phyloP scores from a whole-genome alignment of 352 stramenopile genomes.

The Globisporangium emineosum region DNA sequence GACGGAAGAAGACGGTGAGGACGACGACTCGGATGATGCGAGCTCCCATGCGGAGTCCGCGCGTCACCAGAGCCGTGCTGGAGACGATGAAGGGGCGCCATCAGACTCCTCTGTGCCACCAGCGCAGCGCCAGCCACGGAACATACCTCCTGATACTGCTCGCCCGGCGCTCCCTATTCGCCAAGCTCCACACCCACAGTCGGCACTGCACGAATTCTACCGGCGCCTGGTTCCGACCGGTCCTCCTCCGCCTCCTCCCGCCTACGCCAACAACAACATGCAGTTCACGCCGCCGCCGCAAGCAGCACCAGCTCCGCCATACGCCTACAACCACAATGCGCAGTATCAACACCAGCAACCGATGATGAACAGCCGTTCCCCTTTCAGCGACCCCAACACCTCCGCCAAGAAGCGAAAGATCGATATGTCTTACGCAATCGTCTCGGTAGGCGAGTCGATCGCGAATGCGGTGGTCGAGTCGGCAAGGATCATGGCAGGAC shows the following conservation, averaged over 20 bases:
- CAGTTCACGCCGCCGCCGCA: neutral
- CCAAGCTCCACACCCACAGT: neutral
- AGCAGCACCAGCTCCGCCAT: neutral
- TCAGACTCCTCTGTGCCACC: neutral
- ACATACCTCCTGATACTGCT: neutral
- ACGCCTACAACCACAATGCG: neutral
- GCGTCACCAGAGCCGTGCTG: neutral
- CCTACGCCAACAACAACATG: neutral
- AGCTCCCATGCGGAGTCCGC: neutral
- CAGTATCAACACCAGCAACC: neutral
- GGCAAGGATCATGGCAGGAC: conserved; percentile 1
- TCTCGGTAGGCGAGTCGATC: conserved; percentile 2
- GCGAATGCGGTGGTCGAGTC: conserved; percentile 11
- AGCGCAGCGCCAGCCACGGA: neutral
- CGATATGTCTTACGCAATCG: conserved; percentile 9
- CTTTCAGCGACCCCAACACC: neutral
- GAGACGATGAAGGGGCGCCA: neutral
- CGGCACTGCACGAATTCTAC: neutral
- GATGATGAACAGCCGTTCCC: neutral
- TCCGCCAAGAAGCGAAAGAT: conserved; percentile 2
- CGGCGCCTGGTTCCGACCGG: neutral
- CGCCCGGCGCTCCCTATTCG: neutral
- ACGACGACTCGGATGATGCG: neutral
- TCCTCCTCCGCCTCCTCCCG: neutral
- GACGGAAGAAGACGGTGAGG: neutral